phyloP scores from a whole-genome alignment of 371 early-diverging fungal genomes.

The Mortierella sp. region DNA sequence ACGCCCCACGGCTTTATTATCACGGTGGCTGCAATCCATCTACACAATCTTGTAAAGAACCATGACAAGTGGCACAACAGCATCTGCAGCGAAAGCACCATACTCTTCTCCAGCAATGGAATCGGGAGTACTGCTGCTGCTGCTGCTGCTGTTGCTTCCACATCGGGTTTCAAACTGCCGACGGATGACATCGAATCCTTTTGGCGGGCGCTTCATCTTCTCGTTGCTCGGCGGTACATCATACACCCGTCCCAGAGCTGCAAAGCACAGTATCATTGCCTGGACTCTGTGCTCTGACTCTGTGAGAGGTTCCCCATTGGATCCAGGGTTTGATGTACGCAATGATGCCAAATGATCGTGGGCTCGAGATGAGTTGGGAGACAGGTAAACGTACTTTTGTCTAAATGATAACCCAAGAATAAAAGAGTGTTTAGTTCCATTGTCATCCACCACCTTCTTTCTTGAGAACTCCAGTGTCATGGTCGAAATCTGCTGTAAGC shows the following conservation, averaged over 20 bases:
- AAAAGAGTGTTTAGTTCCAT: too few relatives aligned
- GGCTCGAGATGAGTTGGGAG: constrained; percentile 38
- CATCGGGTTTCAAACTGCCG: constrained; percentile 20
- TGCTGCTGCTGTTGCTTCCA: background rate
- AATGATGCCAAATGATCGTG: constrained; percentile 22
- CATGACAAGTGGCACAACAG: constrained; percentile 48
- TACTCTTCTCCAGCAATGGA: constrained; percentile 34
- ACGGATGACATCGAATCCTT: constrained; percentile 39
- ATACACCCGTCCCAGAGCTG: constrained; percentile 37
- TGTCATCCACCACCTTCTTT: too few relatives aligned
- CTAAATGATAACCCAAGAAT: constrained; percentile 7
- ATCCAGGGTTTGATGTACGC: constrained; percentile 10
- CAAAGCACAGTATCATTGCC: constrained; percentile 46
- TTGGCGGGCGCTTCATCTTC: constrained; percentile 46
- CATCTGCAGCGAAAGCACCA: constrained; percentile 51
- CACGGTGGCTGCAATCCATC: background rate
- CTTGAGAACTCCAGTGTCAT: too few relatives aligned
- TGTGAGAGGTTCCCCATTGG: constrained; percentile 3
- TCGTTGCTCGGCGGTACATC: constrained; percentile 33
- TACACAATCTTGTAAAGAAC: constrained; percentile 38
- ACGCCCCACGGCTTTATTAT: constrained; percentile 3
- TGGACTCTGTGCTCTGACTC: constrained; percentile 35
- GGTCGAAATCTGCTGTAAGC: background rate
- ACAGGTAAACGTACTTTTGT: constrained; percentile 31
- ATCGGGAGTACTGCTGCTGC: background rate